These are phyloP conservation scores for Heteromeles arbutifolia DNA, from an alignment of 306 rosid genomes.

Conservation along the genomic window DNA sequence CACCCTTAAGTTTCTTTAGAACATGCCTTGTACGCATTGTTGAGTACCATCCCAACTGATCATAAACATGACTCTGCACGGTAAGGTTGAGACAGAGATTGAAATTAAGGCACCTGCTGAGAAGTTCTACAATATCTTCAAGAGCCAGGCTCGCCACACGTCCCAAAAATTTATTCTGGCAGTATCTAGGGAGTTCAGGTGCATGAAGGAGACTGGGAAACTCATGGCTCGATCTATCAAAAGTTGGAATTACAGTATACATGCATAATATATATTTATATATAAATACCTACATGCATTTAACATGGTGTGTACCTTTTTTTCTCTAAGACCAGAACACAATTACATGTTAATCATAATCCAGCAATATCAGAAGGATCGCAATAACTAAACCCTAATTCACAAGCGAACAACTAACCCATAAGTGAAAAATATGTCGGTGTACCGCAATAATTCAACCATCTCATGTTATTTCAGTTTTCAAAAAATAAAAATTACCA, in stretches of 20 bases:
- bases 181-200: conserved; percentile 20
- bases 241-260: conserved; percentile 23
- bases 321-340: not conserved
- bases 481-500: too few species aligned
- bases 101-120: conserved; percentile 16
- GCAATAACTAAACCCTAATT: too few species aligned
- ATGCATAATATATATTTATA: not conserved
- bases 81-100: conserved; percentile 19
- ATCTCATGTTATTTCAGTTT: too few species aligned
- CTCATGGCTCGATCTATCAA: conserved; percentile 29
- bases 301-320: not conserved
- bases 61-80: conserved; percentile 10
- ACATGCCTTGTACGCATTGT: not conserved
- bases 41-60: not conserved
- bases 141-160: conserved; percentile 9
- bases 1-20: not conserved
- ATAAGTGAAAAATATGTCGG: too few species aligned
- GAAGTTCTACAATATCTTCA: conserved; percentile 18
- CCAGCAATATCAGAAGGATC: not conserved
- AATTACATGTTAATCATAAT: not conserved
- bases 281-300: not conserved
- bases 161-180: conserved; percentile 18
- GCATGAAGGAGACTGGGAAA: conserved; percentile 40
- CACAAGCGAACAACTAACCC: too few species aligned
- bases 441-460: too few species aligned